Percentiles rank a stretch among this genome's conserved stretches.
Conservation (phyloP, 352 stramenopile genomes). For the Phytophthora meadii region DNA sequence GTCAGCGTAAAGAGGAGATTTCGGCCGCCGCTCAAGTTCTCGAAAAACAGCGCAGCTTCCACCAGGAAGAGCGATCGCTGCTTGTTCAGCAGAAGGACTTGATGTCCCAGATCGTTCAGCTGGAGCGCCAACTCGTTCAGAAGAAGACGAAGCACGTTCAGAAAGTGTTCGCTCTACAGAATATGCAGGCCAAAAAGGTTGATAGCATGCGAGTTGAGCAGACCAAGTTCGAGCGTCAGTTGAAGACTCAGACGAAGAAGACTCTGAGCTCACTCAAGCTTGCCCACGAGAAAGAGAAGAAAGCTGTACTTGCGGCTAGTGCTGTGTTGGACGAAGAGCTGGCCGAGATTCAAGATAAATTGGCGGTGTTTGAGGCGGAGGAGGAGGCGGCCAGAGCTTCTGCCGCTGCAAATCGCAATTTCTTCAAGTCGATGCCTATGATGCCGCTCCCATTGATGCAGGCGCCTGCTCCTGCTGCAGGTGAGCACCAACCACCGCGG, state of each 20-base stretch:
- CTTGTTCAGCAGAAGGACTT: slow-evolving; percentile 64
- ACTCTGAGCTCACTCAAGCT: slow-evolving; percentile 53
- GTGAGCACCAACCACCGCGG: slow-evolving; percentile 23
- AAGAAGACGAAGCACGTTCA: slow-evolving; percentile 73
- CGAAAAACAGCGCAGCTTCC: slow-evolving; percentile 55
- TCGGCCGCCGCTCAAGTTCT: slow-evolving; percentile 48
- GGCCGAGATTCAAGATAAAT: slow-evolving; percentile 25
- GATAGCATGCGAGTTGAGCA: slow-evolving; percentile 52
- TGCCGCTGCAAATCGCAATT: slow-evolving; percentile 38
- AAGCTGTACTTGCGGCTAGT: slow-evolving; percentile 33
- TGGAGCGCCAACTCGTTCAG: slow-evolving; percentile 61
- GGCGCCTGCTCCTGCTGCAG: slow-evolving; percentile 22
- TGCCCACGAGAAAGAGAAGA: slow-evolving; percentile 62
- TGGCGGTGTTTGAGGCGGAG: slow-evolving; percentile 33
- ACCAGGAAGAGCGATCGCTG: slow-evolving; percentile 62
- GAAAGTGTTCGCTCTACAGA: slow-evolving; percentile 59
- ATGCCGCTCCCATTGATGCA: slow-evolving; percentile 44
- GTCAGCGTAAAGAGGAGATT: slow-evolving; percentile 39
- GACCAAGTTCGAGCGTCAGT: slow-evolving; percentile 54
- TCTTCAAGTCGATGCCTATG: slow-evolving; percentile 53
- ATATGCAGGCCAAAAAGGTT: slow-evolving; percentile 38
- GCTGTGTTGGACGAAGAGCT: slow-evolving; percentile 44
- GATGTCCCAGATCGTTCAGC: slow-evolving; percentile 60
- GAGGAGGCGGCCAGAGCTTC: slow-evolving; percentile 26
- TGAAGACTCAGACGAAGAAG: slow-evolving; percentile 65